Conservation (phyloP, 2,329 filamentous ascomycete genomes). For the Ceratocystis ficicola region DNA sequence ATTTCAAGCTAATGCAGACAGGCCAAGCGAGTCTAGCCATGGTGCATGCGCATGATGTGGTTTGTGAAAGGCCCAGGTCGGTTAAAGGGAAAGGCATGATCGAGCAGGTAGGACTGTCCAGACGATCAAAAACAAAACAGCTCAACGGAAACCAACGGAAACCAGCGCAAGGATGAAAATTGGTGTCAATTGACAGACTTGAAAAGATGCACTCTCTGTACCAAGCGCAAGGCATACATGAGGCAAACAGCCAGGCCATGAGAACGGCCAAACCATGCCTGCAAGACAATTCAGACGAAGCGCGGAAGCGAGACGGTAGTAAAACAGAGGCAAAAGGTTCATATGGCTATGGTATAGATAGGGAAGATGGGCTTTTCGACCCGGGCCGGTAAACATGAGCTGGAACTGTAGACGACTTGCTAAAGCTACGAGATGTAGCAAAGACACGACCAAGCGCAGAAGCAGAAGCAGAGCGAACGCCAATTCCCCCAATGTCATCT, state of each 20-base stretch:
- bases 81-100: neutral
- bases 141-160: no score
- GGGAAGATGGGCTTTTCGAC: constrained; percentile 18
- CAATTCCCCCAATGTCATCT: constrained; percentile 7
- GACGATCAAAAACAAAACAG: no score
- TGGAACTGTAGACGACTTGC: constrained; percentile 5
- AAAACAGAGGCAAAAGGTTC: constrained; percentile 16
- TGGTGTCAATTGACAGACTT: constrained; percentile 1
- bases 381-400: constrained; percentile 13
- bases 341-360: constrained; percentile 22
- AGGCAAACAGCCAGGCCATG: neutral
- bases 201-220: neutral
- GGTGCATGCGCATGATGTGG: neutral
- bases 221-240: neutral
- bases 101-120: no score
- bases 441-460: constrained; percentile 10
- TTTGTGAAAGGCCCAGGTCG: neutral
- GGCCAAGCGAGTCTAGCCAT: neutral
- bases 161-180: neutral
- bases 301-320: neutral
- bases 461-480: constrained; percentile 13
- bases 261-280: neutral
- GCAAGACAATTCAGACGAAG: constrained; percentile 4
- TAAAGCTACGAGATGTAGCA: neutral
- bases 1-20: neutral